Percentiles rank a stretch among this genome's conserved stretches.
phyloP scores from a whole-genome alignment of 345 rosid species.

The Durio zibethinus region DNA sequence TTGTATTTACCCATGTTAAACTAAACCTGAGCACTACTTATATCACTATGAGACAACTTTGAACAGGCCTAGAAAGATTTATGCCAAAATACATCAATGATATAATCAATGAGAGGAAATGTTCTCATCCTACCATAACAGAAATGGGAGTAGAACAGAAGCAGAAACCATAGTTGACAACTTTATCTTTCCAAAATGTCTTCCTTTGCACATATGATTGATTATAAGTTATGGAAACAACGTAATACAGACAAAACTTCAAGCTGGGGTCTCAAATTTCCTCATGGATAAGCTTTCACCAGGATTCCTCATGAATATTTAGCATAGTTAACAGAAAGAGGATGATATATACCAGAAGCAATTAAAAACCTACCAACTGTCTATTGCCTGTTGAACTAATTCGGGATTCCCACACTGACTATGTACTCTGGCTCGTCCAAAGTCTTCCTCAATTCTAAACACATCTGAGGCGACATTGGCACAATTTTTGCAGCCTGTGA shows the following conservation, averaged over 20 bases:
- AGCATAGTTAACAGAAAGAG: not conserved
- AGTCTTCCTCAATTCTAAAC: conserved; percentile 83
- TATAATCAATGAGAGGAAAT: not conserved
- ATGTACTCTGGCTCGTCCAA: conserved; percentile 88
- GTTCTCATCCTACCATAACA: not conserved
- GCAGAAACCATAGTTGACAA: not conserved
- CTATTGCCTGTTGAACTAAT: conserved; percentile 75
- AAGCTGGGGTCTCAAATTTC: not conserved
- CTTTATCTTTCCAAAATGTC: not conserved
- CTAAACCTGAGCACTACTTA: not conserved
- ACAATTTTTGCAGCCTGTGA: conserved; percentile 91
- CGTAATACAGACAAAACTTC: not conserved
- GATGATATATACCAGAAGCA: conserved; percentile 4
- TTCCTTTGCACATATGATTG: not conserved
- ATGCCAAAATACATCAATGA: not conserved
- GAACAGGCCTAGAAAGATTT: not conserved
- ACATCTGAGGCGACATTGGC: conserved; percentile 71
- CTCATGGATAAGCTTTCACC: not conserved
- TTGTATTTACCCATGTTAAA: not conserved
- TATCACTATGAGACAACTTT: not conserved
- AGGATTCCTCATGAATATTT: not conserved
- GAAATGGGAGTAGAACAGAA: not conserved
- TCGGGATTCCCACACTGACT: conserved; percentile 61
- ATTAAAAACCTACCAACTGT: conserved; percentile 69
- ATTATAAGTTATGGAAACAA: not conserved